Evolutionary conservation across 83 land plant genomes (phyloP).

Genomic region (Picea engelmannii): DNA sequence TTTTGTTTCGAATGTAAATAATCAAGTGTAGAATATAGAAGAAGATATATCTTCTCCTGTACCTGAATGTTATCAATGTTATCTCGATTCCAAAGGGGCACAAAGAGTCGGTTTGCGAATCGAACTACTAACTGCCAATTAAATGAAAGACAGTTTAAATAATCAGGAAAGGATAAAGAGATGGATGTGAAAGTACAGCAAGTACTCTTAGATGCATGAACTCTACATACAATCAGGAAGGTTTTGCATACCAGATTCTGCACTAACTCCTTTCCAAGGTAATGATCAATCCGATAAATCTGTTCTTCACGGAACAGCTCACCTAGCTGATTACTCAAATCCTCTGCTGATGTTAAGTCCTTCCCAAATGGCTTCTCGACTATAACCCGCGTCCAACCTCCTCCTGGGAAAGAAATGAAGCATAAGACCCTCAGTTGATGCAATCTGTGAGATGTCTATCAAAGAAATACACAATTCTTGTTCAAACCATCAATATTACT

Average conservation of each 20-base stretch:
- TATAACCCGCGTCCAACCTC: conserved; percentile 93
- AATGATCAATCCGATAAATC: conserved; percentile 95
- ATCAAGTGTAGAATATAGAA: neutral
- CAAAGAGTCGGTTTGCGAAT: conserved; percentile 94
- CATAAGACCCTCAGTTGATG: conserved; percentile 2
- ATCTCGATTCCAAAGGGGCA: conserved; percentile 99
- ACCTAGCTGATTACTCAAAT: conserved; percentile 85
- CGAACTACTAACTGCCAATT: conserved; percentile 87
- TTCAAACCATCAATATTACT: neutral
- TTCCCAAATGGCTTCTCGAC: conserved; percentile 99
- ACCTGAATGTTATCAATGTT: conserved; percentile 96
- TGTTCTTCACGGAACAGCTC: conserved; percentile 87
- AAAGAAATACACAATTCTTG: neutral
- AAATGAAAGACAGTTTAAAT: neutral
- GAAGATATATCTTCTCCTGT: neutral
- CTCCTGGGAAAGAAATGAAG: conserved; percentile 35
- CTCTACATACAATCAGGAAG: neutral
- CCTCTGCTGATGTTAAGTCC: conserved; percentile 81
- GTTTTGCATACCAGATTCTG: conserved; percentile 78
- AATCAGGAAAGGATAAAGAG: conserved; percentile 11
- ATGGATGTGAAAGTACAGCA: conserved; percentile 8
- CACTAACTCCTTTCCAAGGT: conserved; percentile 94
- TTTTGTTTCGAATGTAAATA: neutral
- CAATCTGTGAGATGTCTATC: conserved; percentile 29
- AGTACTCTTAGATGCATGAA: neutral